phyloP scores from a whole-genome alignment of 371 early-diverging fungal species.

The Circinella minor region DNA sequence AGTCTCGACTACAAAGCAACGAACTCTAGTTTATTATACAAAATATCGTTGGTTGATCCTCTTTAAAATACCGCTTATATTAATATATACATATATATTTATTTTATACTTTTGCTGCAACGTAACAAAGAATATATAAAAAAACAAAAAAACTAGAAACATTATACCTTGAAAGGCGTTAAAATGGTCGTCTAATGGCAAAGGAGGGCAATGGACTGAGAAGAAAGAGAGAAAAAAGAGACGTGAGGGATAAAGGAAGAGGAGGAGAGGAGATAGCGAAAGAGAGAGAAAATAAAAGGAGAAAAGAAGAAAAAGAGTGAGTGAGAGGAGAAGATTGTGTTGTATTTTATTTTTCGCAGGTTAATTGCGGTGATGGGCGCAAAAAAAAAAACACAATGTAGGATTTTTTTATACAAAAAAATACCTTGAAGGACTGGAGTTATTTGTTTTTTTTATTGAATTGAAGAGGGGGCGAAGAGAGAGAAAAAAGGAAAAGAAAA shows the following conservation, averaged over 20 bases:
- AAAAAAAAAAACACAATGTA: constrained; percentile 3
- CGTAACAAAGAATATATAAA: background rate
- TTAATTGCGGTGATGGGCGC: constrained; percentile 5
- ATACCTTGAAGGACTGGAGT: constrained; percentile 18
- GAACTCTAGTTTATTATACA: background rate
- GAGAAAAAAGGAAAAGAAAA: constrained; percentile 18
- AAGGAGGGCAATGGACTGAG: background rate
- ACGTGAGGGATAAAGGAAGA: constrained; percentile 1
- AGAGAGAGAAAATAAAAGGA: background rate
- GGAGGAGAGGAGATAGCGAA: background rate
- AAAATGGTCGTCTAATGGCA: background rate
- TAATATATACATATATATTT: no score
- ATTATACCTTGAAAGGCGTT: constrained; percentile 2
- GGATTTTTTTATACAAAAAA: background rate
- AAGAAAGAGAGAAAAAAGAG: background rate
- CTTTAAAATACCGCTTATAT: constrained; percentile 6
- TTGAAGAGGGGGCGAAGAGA: constrained; percentile 2
- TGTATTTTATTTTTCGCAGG: background rate
- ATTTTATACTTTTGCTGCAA: background rate
- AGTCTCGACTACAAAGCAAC: no score
- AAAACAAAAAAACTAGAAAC: background rate
- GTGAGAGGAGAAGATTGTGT: background rate
- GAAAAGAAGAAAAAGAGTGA: background rate
- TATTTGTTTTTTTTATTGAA: background rate
- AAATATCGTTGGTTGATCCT: background rate